Percentiles rank a stretch among this genome's conserved stretches.
Evolutionary conservation across 2,329 filamentous ascomycete species (phyloP).

Genomic region (Lojkania enalia): DNA sequence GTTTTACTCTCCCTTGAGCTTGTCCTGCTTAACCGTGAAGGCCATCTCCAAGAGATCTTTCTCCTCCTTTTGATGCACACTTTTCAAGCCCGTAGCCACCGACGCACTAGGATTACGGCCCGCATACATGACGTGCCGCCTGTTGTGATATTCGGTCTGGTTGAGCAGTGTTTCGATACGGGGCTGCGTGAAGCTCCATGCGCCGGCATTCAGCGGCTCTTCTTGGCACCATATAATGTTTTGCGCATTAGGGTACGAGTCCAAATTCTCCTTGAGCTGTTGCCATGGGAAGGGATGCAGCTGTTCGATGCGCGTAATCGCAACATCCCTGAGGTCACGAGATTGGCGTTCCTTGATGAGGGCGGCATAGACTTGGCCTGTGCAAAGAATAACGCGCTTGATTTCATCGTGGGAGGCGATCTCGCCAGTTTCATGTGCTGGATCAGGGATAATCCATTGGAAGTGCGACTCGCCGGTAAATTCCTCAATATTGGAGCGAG

Average conservation of each 20-base stretch:
- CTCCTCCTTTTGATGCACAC: slow-evolving; percentile 88
- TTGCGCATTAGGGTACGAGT: slow-evolving; percentile 96
- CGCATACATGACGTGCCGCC: slow-evolving; percentile 96
- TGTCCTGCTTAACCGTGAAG: slow-evolving; percentile 65
- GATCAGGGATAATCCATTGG: slow-evolving; percentile 93
- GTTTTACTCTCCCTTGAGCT: slow-evolving; percentile 69
- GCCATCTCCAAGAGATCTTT: slow-evolving; percentile 73
- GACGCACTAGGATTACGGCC: slow-evolving; percentile 91
- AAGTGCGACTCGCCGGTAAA: slow-evolving; percentile 92
- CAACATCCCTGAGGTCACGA: slow-evolving; percentile 85
- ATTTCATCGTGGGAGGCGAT: slow-evolving; percentile 84
- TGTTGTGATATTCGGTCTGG: slow-evolving; percentile 87
- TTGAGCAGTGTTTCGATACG: slow-evolving; percentile 96
- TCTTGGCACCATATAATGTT: slow-evolving; percentile 97
- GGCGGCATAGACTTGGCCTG: slow-evolving; percentile 89
- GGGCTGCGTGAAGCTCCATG: slow-evolving; percentile 96
- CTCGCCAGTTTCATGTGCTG: slow-evolving; percentile 73
- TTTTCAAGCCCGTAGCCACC: slow-evolving; percentile 91
- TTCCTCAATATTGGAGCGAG: slow-evolving; percentile 86
- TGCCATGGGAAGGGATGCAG: slow-evolving; percentile 99
- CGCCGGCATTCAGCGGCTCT: slow-evolving; percentile 95
- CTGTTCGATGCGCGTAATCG: slow-evolving; percentile 95
- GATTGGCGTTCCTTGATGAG: slow-evolving; percentile 88
- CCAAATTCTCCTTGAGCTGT: slow-evolving; percentile 93
- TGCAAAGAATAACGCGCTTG: slow-evolving; percentile 91